A percentile compares a stretch with the other conserved stretches of the same genome.
Conservation (phyloP, 345 rosid species). For the Carallia pectinifolia region DNA sequence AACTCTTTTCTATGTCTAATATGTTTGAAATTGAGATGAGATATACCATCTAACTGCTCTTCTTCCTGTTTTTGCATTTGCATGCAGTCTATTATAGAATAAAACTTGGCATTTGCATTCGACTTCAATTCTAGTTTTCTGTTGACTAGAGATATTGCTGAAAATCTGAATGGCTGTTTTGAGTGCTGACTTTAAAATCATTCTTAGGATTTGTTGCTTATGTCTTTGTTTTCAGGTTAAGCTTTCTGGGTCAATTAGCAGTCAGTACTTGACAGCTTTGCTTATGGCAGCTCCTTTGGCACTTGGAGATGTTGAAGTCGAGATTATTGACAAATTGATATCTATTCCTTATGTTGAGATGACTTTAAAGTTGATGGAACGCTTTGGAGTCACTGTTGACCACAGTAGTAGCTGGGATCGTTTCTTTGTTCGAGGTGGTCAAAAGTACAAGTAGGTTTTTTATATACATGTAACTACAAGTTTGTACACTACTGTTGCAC, state of each 20-base stretch:
- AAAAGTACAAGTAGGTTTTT: conserved; percentile 74
- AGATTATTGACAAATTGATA: conserved; percentile 80
- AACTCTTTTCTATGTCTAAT: neutral
- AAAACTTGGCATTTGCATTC: too few species aligned
- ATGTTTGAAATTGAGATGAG: neutral
- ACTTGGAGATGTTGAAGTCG: conserved; percentile 86
- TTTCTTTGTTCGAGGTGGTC: conserved; percentile 76
- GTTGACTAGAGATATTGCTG: too few species aligned
- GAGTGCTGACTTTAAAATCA: too few species aligned
- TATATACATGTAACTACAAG: neutral
- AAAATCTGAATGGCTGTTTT: too few species aligned
- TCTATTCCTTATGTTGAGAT: conserved; percentile 96
- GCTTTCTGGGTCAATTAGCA: conserved; percentile 91
- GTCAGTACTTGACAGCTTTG: conserved; percentile 94
- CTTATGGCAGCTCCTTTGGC: conserved; percentile 98
- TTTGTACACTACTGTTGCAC: conserved; percentile 4
- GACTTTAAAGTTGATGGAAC: conserved; percentile 95
- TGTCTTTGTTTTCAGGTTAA: conserved; percentile 62
- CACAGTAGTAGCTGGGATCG: conserved; percentile 85
- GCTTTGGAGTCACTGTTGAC: conserved; percentile 70
- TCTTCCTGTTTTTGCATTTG: too few species aligned
- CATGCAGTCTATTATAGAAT: too few species aligned
- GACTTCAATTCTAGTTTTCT: too few species aligned
- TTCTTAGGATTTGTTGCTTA: conserved; percentile 11
- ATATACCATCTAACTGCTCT: neutral